Percentiles rank a stretch among this genome's conserved stretches.
phyloP scores from a whole-genome alignment of 352 stramenopile species.

The Phytophthora sojae region DNA sequence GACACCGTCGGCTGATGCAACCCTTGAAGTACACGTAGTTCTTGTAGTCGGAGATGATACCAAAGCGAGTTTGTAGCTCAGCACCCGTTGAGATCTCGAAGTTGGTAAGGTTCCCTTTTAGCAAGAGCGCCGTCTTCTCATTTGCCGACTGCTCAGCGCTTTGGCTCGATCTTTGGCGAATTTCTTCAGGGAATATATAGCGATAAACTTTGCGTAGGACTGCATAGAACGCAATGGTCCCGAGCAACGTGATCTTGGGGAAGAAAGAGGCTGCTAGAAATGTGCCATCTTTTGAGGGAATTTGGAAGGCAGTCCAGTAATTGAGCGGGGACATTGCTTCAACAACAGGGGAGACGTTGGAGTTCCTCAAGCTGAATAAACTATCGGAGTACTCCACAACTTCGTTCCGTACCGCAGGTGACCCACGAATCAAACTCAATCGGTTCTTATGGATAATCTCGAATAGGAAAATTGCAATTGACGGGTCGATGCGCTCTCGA shows the following conservation, averaged over 20 bases:
- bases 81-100: constrained; percentile 35
- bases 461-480: constrained; percentile 21
- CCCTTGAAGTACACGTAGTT: constrained; percentile 46
- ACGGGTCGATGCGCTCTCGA: constrained; percentile 26
- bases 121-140: constrained; percentile 1
- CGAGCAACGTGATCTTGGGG: constrained; percentile 13
- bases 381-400: constrained; percentile 10
- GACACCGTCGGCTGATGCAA: constrained; percentile 39
- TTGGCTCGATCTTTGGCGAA: constrained; percentile 5
- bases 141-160: constrained; percentile 13
- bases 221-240: not conserved
- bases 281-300: constrained; percentile 8
- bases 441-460: constrained; percentile 18
- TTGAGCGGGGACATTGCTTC: not conserved
- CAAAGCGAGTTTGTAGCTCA: constrained; percentile 28
- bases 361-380: constrained; percentile 9
- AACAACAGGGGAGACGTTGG: not conserved
- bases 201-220: constrained; percentile 19
- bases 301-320: constrained; percentile 18
- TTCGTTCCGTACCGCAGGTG: constrained; percentile 5
- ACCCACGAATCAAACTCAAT: not conserved
- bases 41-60: constrained; percentile 41
- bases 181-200: constrained; percentile 10
- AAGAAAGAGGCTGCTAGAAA: constrained; percentile 21
- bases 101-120: constrained; percentile 22